These are phyloP conservation scores for Selaginella tamariscina DNA, from an alignment of 75 land plant genomes.

Conservation along the genomic window DNA sequence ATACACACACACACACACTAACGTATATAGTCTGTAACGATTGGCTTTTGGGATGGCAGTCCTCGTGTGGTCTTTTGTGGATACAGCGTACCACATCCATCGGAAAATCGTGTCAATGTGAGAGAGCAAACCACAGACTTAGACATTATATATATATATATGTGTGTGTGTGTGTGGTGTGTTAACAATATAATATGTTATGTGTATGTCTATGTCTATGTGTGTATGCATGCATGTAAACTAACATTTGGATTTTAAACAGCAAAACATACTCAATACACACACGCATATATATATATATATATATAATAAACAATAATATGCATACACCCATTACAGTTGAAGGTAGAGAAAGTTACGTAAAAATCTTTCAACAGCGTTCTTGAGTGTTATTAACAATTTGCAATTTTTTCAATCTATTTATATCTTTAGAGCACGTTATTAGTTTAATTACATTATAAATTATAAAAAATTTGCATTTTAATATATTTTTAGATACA, in stretches of 20 bases:
- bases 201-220: constrained; percentile 7
- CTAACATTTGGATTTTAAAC: neutral
- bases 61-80: constrained; percentile 82
- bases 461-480: too few species aligned
- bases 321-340: too few species aligned
- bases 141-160: neutral
- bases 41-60: constrained; percentile 24
- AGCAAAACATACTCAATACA: neutral
- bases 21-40: constrained; percentile 8
- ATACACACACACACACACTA: too few species aligned
- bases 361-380: too few species aligned
- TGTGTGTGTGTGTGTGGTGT: neutral
- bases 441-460: too few species aligned
- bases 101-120: constrained; percentile 70
- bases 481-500: too few species aligned
- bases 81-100: constrained; percentile 93
- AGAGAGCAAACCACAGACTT: constrained; percentile 91
- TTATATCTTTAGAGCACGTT: too few species aligned
- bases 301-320: too few species aligned
- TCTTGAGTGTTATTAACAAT: too few species aligned
- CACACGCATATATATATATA: neutral
- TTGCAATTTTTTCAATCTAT: too few species aligned
- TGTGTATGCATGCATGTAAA: too few species aligned
- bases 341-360: too few species aligned
- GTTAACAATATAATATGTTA: neutral